Evolutionary conservation across 1,284 basidiomycete species (phyloP).

Genomic region (Coniferiporia sulphurascens): DNA sequence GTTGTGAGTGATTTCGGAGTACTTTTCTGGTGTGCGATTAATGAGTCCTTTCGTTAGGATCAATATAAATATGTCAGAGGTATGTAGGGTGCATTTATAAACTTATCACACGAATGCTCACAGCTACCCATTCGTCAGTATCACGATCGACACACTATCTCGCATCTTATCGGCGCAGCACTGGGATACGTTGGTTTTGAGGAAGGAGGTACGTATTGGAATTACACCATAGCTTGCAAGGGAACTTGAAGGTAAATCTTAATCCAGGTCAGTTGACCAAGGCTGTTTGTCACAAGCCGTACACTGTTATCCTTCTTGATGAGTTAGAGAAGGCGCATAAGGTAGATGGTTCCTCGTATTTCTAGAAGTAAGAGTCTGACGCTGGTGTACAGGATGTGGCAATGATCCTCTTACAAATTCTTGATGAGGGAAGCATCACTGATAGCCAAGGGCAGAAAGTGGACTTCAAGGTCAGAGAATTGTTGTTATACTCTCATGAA

Average conservation of each 20-base stretch:
- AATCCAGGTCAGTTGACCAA: slow-evolving; percentile 74
- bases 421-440: slow-evolving; percentile 88
- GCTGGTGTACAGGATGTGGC: slow-evolving; percentile 59
- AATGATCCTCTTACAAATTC: slow-evolving; percentile 88
- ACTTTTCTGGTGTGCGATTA: background rate
- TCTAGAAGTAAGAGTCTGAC: background rate
- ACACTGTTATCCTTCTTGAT: slow-evolving; percentile 78
- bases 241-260: background rate
- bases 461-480: slow-evolving; percentile 63
- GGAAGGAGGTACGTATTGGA: slow-evolving; percentile 58
- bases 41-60: slow-evolving; percentile 43
- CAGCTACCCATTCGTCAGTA: slow-evolving; percentile 40
- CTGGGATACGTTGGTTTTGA: slow-evolving; percentile 94
- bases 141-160: slow-evolving; percentile 87
- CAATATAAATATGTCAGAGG: slow-evolving; percentile 88
- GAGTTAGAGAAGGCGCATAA: slow-evolving; percentile 93
- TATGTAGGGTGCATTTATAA: slow-evolving; percentile 13
- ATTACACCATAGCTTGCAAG: background rate
- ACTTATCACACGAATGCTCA: background rate
- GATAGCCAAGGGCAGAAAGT: slow-evolving; percentile 78
- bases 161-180: slow-evolving; percentile 84
- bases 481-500: slow-evolving; percentile 5
- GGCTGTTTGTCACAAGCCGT: slow-evolving; percentile 79
- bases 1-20: slow-evolving; percentile 45
- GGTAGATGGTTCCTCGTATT: slow-evolving; percentile 28